Percentiles rank a stretch among this genome's conserved stretches.
phyloP scores from a whole-genome alignment of 805 yeast genomes.

The Metschnikowia bowlesiae region DNA sequence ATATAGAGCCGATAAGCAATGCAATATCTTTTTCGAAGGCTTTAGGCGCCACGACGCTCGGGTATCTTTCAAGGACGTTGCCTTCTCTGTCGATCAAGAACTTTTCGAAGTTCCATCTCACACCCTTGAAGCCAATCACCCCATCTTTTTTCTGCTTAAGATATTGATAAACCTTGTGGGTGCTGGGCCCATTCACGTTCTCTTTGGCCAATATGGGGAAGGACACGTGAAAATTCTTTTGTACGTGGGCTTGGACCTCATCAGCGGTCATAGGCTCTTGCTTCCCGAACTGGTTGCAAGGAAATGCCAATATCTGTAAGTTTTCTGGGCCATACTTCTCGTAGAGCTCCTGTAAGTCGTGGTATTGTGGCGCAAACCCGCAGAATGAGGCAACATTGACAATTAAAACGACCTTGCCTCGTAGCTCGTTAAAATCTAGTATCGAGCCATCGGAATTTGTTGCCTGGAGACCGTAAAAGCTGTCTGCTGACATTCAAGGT shows the following conservation, averaged over 20 bases:
- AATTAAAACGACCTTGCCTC: conserved; percentile 21
- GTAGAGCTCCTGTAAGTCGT: conserved; percentile 65
- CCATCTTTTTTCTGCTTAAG: conserved; percentile 27
- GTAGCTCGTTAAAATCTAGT: conserved; percentile 12
- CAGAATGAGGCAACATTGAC: conserved; percentile 24
- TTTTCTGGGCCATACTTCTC: conserved; percentile 60
- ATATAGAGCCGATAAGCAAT: conserved; percentile 12
- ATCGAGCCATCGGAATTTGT: not conserved
- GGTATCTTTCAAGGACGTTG: conserved; percentile 53
- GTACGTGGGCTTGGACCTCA: conserved; percentile 20
- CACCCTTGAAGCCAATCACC: conserved; percentile 37
- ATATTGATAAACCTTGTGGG: conserved; percentile 25
- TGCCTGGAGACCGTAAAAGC: conserved; percentile 5
- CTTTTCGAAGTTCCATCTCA: conserved; percentile 80
- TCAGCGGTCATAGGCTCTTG: conserved; percentile 68
- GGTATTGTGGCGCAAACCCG: conserved; percentile 35
- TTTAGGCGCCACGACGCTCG: conserved; percentile 65
- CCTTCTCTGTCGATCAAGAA: conserved; percentile 60
- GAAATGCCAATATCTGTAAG: conserved; percentile 73
- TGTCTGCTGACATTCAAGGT: not conserved
- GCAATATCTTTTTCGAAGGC: conserved; percentile 39
- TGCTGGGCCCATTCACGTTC: conserved; percentile 33
- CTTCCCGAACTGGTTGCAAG: conserved; percentile 84
- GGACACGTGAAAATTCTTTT: conserved; percentile 25
- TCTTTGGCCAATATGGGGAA: conserved; percentile 38